A percentile compares a stretch with the other conserved stretches of the same genome.
phyloP scores from a whole-genome alignment of 2,329 filamentous ascomycete genomes.

The Blastomyces percursus region DNA sequence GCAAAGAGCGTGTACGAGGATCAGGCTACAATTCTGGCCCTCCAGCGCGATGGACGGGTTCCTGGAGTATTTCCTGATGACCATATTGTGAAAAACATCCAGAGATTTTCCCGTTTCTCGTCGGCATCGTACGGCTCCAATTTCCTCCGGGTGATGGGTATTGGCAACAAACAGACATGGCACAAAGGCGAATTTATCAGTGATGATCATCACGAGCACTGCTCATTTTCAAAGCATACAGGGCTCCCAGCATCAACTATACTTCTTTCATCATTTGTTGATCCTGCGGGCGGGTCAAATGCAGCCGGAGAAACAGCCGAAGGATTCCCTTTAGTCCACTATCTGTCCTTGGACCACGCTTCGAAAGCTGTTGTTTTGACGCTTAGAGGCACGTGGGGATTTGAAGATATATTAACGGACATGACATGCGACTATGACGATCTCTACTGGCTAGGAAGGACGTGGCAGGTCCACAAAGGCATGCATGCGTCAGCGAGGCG shows the following conservation, averaged over 20 bases:
- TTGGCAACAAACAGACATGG: slow-evolving; percentile 25
- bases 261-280: slow-evolving; percentile 59
- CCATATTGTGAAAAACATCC: slow-evolving; percentile 37
- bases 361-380: slow-evolving; percentile 63
- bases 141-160: slow-evolving; percentile 39
- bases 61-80: slow-evolving; percentile 37
- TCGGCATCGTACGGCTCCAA: slow-evolving; percentile 39
- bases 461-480: slow-evolving; percentile 62
- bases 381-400: slow-evolving; percentile 60
- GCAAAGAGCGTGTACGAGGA: slow-evolving; percentile 38
- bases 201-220: slow-evolving; percentile 36
- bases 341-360: slow-evolving; percentile 59
- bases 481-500: slow-evolving; percentile 60
- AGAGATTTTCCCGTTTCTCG: slow-evolving; percentile 38
- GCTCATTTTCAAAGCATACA: slow-evolving; percentile 36
- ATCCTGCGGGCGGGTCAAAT: slow-evolving; percentile 57
- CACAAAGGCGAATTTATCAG: slow-evolving; percentile 25
- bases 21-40: slow-evolving; percentile 32
- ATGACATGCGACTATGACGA: slow-evolving; percentile 57
- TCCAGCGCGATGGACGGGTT: slow-evolving; percentile 35
- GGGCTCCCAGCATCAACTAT: slow-evolving; percentile 37
- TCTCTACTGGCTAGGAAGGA: slow-evolving; percentile 50
- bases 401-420: slow-evolving; percentile 62
- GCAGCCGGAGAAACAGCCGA: slow-evolving; percentile 53
- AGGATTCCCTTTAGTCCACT: slow-evolving; percentile 61